phyloP scores from a whole-genome alignment of 2,329 filamentous ascomycete genomes.

The Aspergillus hortae region DNA sequence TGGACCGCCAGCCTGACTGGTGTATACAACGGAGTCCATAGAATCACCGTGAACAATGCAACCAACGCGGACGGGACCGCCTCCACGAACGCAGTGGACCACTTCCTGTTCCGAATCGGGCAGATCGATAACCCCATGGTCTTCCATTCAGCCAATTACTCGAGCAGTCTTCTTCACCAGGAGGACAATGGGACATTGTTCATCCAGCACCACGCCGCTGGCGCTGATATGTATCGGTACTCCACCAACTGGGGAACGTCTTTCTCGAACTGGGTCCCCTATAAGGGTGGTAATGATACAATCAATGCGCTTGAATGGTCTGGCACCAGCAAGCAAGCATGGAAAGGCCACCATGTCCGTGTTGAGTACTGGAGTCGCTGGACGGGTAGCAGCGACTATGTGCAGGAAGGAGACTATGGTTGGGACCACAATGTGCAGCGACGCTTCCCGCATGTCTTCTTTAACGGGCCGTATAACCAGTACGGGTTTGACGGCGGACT shows the following conservation, averaged over 20 bases:
- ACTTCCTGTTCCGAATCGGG: conserved; percentile 62
- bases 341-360: conserved; percentile 60
- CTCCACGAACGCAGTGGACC: conserved; percentile 53
- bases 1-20: conserved; percentile 52
- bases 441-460: conserved; percentile 60
- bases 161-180: conserved; percentile 49
- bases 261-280: conserved; percentile 58
- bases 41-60: conserved; percentile 55
- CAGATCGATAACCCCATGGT: conserved; percentile 57
- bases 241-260: conserved; percentile 59
- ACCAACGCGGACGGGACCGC: conserved; percentile 40
- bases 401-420: conserved; percentile 57
- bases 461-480: conserved; percentile 61
- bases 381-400: conserved; percentile 58
- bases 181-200: conserved; percentile 43
- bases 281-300: conserved; percentile 50
- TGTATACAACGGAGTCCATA: conserved; percentile 61
- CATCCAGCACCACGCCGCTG: conserved; percentile 58
- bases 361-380: conserved; percentile 62
- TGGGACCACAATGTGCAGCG: conserved; percentile 39
- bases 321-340: conserved; percentile 57
- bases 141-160: conserved; percentile 59
- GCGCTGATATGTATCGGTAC: conserved; percentile 61
- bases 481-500: conserved; percentile 63
- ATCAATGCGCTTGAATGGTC: conserved; percentile 52